Conservation (phyloP, 2,329 filamentous ascomycete genomes). For the Tolypocladium endophyticum region DNA sequence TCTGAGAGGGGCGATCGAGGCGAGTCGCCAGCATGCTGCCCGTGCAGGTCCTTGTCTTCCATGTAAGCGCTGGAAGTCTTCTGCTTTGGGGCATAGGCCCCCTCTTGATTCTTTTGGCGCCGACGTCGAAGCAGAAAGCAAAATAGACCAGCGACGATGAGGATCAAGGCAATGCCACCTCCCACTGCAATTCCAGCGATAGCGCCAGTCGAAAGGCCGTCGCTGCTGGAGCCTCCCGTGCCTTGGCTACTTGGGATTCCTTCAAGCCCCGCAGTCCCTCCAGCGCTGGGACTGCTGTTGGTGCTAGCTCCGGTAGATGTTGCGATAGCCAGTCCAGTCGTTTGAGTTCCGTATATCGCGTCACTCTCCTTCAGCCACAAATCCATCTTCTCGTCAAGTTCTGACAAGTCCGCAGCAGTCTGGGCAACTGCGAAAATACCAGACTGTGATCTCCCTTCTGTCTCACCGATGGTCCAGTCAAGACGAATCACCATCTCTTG, state of each 20-base stretch:
- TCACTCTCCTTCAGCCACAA: neutral
- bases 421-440: conserved; percentile 9
- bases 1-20: conserved; percentile 34
- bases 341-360: neutral
- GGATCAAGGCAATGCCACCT: conserved; percentile 24
- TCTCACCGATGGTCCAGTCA: conserved; percentile 3
- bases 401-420: no score
- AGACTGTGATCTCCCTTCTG: conserved; percentile 4
- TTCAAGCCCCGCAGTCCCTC: neutral
- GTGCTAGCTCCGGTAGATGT: neutral
- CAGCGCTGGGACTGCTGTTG: neutral
- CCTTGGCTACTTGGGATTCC: neutral
- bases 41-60: conserved; percentile 33
- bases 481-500: conserved; percentile 3
- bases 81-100: conserved; percentile 12
- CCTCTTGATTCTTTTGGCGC: conserved; percentile 14
- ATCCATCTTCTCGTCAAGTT: neutral
- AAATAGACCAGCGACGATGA: conserved; percentile 25
- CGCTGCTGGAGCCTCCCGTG: conserved; percentile 1
- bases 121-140: conserved; percentile 35
- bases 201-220: conserved; percentile 28
- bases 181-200: conserved; percentile 38
- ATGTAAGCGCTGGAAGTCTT: conserved; percentile 26
- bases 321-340: neutral
- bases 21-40: conserved; percentile 24